Conservation (phyloP, 371 early-diverging fungal genomes). For the Rhizopus arrhizus region DNA sequence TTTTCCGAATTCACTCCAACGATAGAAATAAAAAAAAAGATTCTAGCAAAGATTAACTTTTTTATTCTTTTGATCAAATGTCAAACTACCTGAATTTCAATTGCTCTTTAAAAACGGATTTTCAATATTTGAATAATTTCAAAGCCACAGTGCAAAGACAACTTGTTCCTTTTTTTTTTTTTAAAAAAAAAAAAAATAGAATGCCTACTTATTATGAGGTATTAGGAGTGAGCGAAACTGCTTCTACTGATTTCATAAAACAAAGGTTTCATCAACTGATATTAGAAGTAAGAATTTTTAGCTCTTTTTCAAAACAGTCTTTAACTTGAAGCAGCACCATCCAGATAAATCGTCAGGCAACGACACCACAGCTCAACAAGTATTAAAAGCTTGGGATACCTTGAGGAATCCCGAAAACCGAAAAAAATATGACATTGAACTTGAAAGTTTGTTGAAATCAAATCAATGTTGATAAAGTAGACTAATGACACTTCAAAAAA, state of each 20-base stretch:
- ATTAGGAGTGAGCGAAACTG: constrained; percentile 42
- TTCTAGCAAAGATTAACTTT: no score
- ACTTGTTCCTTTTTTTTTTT: no score
- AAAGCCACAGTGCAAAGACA: no score
- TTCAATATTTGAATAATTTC: no score
- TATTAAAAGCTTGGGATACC: constrained; percentile 53
- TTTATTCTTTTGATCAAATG: no score
- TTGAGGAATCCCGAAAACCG: constrained; percentile 38
- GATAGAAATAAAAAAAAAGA: no score
- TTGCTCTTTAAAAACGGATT: no score
- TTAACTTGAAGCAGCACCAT: constrained; percentile 41
- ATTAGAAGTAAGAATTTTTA: constrained; percentile 36
- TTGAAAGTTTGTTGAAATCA: constrained; percentile 33
- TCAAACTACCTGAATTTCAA: no score
- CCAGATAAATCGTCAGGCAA: constrained; percentile 44
- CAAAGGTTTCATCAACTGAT: constrained; percentile 52
- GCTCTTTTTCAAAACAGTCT: background rate
- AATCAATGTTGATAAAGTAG: background rate
- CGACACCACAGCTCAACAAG: constrained; percentile 31
- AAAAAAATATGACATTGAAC: constrained; percentile 43
- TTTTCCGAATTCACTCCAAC: no score
- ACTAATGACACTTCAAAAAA: background rate
- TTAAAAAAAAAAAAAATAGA: background rate
- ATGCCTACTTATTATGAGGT: constrained; percentile 52
- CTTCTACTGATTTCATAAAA: constrained; percentile 46